Evolutionary conservation across 257 asterid species (phyloP).

Genomic region (Solanum habrochaites): DNA sequence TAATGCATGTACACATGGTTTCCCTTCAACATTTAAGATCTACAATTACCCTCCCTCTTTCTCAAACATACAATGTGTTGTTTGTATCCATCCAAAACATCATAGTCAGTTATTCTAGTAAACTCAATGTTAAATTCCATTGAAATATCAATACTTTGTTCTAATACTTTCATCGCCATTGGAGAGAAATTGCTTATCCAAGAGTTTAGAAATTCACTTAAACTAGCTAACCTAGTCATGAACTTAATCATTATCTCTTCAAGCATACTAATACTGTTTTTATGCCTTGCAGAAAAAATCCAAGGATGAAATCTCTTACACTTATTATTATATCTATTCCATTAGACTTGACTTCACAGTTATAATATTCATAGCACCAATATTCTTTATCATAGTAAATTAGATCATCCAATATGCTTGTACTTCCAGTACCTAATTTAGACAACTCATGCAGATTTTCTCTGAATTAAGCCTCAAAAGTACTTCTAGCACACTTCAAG

Average conservation of each 20-base stretch:
- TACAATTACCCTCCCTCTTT: neutral
- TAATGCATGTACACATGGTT: neutral
- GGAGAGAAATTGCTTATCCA: neutral
- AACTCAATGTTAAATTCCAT: neutral
- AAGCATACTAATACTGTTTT: neutral
- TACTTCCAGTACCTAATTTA: neutral
- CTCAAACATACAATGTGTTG: neutral
- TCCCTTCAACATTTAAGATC: neutral
- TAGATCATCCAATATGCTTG: neutral
- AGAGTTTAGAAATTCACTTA: neutral
- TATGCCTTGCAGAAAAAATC: neutral
- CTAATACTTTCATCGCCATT: neutral
- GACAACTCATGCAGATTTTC: neutral
- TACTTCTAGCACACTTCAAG: neutral
- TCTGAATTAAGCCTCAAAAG: neutral
- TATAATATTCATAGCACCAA: neutral
- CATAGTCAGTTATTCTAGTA: neutral
- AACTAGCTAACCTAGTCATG: neutral
- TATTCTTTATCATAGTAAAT: neutral
- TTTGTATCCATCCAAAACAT: neutral
- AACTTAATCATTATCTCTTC: neutral
- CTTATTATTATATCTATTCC: neutral
- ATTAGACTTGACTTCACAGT: neutral
- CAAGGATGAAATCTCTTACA: too few relatives aligned
- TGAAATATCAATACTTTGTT: neutral